These are phyloP conservation scores for Alternaria brassicae DNA, from an alignment of 2,329 filamentous ascomycete genomes.

Conservation along the genomic window DNA sequence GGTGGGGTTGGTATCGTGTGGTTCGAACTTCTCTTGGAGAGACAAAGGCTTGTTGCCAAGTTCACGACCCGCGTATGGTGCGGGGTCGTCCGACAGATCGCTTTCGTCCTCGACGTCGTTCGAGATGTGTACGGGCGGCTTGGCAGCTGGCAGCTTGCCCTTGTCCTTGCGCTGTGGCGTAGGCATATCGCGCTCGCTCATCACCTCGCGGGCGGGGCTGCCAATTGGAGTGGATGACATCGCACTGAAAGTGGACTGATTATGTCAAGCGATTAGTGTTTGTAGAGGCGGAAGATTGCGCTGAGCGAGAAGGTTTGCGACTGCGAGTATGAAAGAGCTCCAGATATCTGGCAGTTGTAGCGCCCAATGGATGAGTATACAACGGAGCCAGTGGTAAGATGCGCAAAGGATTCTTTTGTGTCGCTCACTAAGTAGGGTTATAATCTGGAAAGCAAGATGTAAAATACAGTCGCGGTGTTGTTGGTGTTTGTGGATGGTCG, in stretches of 20 bases:
- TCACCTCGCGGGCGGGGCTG: not conserved
- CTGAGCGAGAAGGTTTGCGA: not conserved
- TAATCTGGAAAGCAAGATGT: not conserved
- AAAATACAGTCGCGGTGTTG: not conserved
- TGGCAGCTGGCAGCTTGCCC: not conserved
- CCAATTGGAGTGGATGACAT: not conserved
- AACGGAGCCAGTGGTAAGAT: not conserved
- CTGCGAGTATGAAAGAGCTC: not conserved
- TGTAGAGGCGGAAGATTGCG: not conserved
- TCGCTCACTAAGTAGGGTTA: not conserved
- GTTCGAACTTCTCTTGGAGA: not conserved
- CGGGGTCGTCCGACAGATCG: constrained; percentile 4
- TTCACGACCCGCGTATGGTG: not conserved
- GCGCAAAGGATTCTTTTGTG: too few species aligned
- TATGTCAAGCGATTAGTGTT: not conserved
- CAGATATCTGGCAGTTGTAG: not conserved
- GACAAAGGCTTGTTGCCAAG: not conserved
- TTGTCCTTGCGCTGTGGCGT: not conserved
- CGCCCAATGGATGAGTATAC: not conserved
- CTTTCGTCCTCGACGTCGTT: not conserved
- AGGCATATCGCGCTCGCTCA: not conserved
- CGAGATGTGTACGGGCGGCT: not conserved
- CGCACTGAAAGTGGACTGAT: accelerated
- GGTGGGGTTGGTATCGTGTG: not conserved
- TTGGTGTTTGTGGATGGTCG: not conserved